Base-by-base conservation (phyloP, 441 rosid genomes). In the Theobroma grandiflorum region DNA sequence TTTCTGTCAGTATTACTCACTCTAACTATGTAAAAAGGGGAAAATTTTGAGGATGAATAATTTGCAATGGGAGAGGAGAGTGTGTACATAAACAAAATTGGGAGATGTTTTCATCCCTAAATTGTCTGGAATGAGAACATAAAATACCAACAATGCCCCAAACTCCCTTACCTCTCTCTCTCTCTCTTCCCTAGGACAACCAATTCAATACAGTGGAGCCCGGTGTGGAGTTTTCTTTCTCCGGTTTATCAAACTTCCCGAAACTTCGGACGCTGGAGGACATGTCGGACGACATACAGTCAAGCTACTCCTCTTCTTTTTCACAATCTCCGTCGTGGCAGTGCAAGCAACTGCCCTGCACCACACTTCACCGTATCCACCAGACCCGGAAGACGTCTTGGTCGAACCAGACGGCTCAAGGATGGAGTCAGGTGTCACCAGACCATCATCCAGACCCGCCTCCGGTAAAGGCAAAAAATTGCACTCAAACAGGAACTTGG, bases 231-330 rank as follows among this genome's bases (percentile, higher is more conserved):
- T 87, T 75, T 86, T 93, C 89, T 95, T 94, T 58, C 99, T 76
- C 70, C 99, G 88, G 83, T 85, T 95, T 76, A 89, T 86, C 75
- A 89, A 78, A 68, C 72, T 86, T 15, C 72, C 89, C 43, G 97
- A 87, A 55, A 83, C 82, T 70, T 89, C 96, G 8, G 90, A 75
- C 3, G 74, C 81, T 22, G 86, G 79, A 6, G 90, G 83, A 35
- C 84, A 84, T 4, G 84, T 78, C 61, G 91, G 84, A 82, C 90
- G 85, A 80, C 93, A 90, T 6, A 84, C 78, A 37, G 89, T 59
- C 78, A 90, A 84, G 82, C 91, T 91, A 42, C 96, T 95, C 85
- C 98, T 86, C 62, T 94, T 95, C 90, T 91, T 95, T 86, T 95
- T 78, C 49, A 91, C 95, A 14, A 91, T 82, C 40, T 93, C 93